These are phyloP conservation scores for Penicillium crustosum DNA, from an alignment of 2,329 filamentous ascomycete species.

Conservation along the genomic window DNA sequence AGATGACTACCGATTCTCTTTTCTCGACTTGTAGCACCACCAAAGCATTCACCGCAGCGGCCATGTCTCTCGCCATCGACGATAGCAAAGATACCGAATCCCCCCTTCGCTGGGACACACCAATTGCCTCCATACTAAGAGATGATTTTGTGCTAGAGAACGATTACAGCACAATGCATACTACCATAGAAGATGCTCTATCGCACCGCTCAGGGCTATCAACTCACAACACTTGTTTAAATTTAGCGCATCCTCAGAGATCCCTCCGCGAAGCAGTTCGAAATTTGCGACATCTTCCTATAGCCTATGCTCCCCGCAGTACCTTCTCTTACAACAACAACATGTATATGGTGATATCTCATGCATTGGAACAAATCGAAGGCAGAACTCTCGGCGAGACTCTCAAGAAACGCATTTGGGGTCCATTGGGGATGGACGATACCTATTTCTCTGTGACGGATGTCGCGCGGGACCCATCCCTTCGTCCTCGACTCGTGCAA, in stretches of 20 bases:
- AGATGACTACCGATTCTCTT: slow-evolving; percentile 25
- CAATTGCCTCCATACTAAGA: slow-evolving; percentile 37
- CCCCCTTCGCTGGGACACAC: slow-evolving; percentile 38
- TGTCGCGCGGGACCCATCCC: slow-evolving; percentile 8
- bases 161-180: slow-evolving; percentile 28
- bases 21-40: slow-evolving; percentile 31
- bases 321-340: slow-evolving; percentile 25
- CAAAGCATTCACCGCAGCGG: slow-evolving; percentile 30
- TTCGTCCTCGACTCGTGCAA: slow-evolving; percentile 10
- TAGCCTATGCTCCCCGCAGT: slow-evolving; percentile 21
- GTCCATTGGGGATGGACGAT: no score
- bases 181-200: slow-evolving; percentile 36
- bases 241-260: background rate
- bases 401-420: no score
- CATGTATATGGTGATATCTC: no score
- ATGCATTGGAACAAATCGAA: no score
- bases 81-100: slow-evolving; percentile 16
- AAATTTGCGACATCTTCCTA: slow-evolving; percentile 19
- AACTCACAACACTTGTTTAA: slow-evolving; percentile 14
- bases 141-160: slow-evolving; percentile 35
- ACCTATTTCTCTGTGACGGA: slow-evolving; percentile 25
- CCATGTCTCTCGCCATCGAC: slow-evolving; percentile 23
- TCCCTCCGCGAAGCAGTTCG: slow-evolving; percentile 19
- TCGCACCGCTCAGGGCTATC: slow-evolving; percentile 36
- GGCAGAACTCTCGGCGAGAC: no score